Base-by-base conservation (phyloP, 106 monocot species). In the Apostasia ramifera region DNA sequence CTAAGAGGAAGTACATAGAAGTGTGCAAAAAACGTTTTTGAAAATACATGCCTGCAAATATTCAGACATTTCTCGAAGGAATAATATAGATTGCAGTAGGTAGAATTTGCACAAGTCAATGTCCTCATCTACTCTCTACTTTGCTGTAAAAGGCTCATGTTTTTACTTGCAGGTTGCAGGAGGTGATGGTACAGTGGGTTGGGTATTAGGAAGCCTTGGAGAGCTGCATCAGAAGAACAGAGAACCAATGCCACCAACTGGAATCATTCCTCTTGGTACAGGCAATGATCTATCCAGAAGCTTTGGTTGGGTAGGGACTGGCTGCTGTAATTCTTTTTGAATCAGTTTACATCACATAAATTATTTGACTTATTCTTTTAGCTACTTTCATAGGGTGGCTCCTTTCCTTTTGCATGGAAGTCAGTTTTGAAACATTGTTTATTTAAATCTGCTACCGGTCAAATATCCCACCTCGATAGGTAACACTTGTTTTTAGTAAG, bases 171-270 rank as follows among this genome's bases (percentile, higher is more conserved):
- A 98, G 98, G 93, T 93, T 85, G 98, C 98, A 69, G 98, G 98
- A 61, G 98, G 98, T 61, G 98, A 98, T 79, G 98, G 98, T 59
- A 98, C 98, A 47, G 98, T 98, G 37, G 98, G 98, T 57, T 98
- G 98, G 98, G 78, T 98, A 51, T 62, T 98, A 47, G 90, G 93
- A 76, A 85, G 93, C 62, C 81, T 98, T 54, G 76, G 53, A 66
- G 85, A 90, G 70, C 89, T 98, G 68, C 71, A 79, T 81, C 77
- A 42, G 4, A 79, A 75, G 57, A 78, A 78, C 44, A 85, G 93
- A 64, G 76, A 71, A 63, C 98, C 98, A 80, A 76, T 98, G 73
- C 98, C 98, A 66, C 90, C 93, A 15, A 83, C 75, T 74, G 98
- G 87, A 39, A 87, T 98, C 44, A 98, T 98, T 83, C 98, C 98